Conservation (phyloP, 768 basidiomycete genomes). For the Gloeopeniophorella convolvens region DNA sequence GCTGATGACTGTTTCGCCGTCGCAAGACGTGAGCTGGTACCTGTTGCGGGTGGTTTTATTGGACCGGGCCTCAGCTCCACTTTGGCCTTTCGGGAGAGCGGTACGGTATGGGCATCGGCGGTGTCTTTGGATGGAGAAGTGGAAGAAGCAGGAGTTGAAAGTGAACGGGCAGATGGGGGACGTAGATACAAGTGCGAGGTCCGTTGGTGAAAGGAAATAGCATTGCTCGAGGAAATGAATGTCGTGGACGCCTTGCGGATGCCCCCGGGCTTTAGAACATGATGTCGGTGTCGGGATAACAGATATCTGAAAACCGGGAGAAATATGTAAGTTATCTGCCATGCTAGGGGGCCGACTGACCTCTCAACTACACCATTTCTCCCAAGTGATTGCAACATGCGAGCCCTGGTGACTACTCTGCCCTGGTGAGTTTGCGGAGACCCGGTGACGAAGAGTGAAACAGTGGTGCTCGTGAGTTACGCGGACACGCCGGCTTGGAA, state of each 20-base stretch:
- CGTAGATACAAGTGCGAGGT: neutral
- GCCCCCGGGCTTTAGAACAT: neutral
- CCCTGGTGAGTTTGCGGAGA: too few species aligned
- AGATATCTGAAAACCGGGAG: slow-evolving; percentile 4
- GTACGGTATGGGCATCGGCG: slow-evolving; percentile 24
- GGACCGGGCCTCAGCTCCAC: slow-evolving; percentile 62
- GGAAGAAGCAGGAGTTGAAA: slow-evolving; percentile 29
- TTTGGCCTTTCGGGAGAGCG: slow-evolving; percentile 33
- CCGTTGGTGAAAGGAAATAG: neutral
- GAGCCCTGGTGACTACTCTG: too few species aligned
- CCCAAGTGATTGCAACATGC: slow-evolving; percentile 37
- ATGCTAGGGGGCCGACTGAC: slow-evolving; percentile 21
- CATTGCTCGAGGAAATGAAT: neutral
- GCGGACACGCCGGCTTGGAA: too few species aligned
- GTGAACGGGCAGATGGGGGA: slow-evolving; percentile 8
- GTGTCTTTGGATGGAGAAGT: slow-evolving; percentile 21
- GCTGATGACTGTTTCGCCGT: slow-evolving; percentile 15
- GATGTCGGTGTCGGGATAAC: neutral
- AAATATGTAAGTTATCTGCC: neutral
- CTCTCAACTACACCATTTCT: slow-evolving; percentile 35
- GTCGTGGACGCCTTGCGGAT: neutral
- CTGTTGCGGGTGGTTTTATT: slow-evolving; percentile 36
- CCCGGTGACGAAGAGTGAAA: too few species aligned
- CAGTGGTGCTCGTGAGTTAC: too few species aligned
- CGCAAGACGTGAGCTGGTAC: slow-evolving; percentile 22